Evolutionary conservation across 768 basidiomycete species (phyloP).

Genomic region (Kwoniella botswanensis): DNA sequence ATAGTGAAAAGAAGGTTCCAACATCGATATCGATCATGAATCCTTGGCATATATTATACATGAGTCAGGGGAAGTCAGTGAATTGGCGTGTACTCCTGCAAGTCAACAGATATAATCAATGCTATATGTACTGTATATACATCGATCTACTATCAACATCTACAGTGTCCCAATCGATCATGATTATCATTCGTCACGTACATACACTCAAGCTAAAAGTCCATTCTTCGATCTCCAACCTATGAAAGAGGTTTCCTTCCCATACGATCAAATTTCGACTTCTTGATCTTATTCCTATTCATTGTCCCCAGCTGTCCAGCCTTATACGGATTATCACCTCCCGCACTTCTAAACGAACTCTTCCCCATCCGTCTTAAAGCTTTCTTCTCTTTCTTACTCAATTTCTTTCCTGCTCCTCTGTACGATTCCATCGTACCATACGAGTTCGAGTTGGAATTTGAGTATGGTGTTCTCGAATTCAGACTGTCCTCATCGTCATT

Average conservation of each 20-base stretch:
- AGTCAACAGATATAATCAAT: neutral
- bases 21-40: too few species aligned
- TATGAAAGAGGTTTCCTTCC: neutral
- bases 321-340: neutral
- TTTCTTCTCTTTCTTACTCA: conserved; percentile 5
- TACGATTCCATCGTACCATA: neutral
- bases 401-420: neutral
- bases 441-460: neutral
- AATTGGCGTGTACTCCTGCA: neutral
- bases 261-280: neutral
- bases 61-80: too few species aligned
- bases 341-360: neutral
- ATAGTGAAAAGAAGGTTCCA: too few species aligned
- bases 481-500: neutral
- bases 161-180: neutral
- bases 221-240: neutral
- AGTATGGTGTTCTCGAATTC: neutral
- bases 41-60: too few species aligned
- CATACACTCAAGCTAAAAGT: neutral
- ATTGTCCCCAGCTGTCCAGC: neutral
- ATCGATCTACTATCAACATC: neutral
- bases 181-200: neutral
- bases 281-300: neutral
- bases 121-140: too few species aligned
- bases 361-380: neutral